phyloP scores from a whole-genome alignment of 2,329 filamentous ascomycete species.

The Proliferodiscus dingleyae region DNA sequence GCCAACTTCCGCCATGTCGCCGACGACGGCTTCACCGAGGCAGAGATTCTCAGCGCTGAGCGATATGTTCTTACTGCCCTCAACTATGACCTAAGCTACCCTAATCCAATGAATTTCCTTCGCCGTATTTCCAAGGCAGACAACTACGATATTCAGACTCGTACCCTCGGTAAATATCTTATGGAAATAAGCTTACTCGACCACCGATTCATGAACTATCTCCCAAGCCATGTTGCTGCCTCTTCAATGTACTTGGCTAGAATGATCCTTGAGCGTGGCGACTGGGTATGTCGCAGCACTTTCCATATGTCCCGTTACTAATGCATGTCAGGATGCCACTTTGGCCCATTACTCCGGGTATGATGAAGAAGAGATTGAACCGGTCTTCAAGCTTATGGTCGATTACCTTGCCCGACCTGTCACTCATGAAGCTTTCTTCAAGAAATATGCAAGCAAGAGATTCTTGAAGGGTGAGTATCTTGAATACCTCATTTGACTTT shows the following conservation, averaged over 20 bases:
- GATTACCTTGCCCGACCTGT: slow-evolving; percentile 92
- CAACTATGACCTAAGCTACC: slow-evolving; percentile 96
- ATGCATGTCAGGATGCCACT: slow-evolving; percentile 63
- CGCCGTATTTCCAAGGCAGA: slow-evolving; percentile 98
- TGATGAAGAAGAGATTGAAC: slow-evolving; percentile 85
- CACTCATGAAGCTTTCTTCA: slow-evolving; percentile 95
- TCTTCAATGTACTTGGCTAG: slow-evolving; percentile 93
- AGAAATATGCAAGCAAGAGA: slow-evolving; percentile 99
- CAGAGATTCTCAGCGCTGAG: slow-evolving; percentile 95
- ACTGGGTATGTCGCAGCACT: slow-evolving; percentile 65
- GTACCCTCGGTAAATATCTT: slow-evolving; percentile 94
- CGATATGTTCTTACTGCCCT: slow-evolving; percentile 86
- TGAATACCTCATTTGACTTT: background rate
- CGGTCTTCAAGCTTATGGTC: slow-evolving; percentile 89
- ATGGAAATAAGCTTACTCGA: slow-evolving; percentile 96
- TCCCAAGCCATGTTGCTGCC: slow-evolving; percentile 85
- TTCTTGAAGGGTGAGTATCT: slow-evolving; percentile 82
- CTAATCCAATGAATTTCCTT: slow-evolving; percentile 99
- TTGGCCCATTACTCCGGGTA: slow-evolving; percentile 90
- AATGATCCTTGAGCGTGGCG: slow-evolving; percentile 81
- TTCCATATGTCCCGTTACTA: slow-evolving; percentile 20
- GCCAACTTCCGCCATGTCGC: slow-evolving; percentile 96
- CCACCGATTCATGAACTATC: slow-evolving; percentile 85
- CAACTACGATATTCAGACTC: slow-evolving; percentile 97
- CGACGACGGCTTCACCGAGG: slow-evolving; percentile 91